Evolutionary conservation across 208 protist genomes (phyloP).

Genomic region (Leishmania tropica): DNA sequence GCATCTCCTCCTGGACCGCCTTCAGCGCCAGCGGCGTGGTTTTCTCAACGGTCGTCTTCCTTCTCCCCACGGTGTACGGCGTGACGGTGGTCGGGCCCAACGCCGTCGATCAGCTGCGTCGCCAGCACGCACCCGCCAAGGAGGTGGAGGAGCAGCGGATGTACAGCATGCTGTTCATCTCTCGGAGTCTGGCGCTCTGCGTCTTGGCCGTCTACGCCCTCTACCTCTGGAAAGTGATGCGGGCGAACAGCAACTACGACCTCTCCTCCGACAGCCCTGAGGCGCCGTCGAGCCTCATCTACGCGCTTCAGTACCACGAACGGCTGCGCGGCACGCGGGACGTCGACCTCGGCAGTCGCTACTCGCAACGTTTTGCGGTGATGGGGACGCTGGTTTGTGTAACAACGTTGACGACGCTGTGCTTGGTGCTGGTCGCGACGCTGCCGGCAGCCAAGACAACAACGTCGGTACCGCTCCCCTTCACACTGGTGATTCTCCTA

Average conservation of each 20-base stretch:
- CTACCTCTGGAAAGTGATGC: slow-evolving; percentile 39
- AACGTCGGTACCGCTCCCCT: slow-evolving; percentile 38
- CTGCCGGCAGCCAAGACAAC: slow-evolving; percentile 33
- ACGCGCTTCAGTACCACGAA: slow-evolving; percentile 48
- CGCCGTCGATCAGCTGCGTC: slow-evolving; percentile 10
- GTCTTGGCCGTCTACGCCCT: slow-evolving; percentile 41
- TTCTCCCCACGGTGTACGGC: slow-evolving; percentile 58
- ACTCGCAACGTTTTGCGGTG: slow-evolving; percentile 40
- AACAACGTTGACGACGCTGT: slow-evolving; percentile 4
- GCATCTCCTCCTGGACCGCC: slow-evolving; percentile 38
- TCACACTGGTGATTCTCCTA: slow-evolving; percentile 61
- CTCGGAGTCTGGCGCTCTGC: slow-evolving; percentile 34
- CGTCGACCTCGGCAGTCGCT: slow-evolving; percentile 30
- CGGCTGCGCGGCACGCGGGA: slow-evolving; percentile 19
- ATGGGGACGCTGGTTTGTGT: slow-evolving; percentile 28
- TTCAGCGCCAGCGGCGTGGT: slow-evolving; percentile 44
- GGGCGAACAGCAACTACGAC: slow-evolving; percentile 48
- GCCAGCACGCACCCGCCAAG: slow-evolving; percentile 7
- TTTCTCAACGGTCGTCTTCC: slow-evolving; percentile 41
- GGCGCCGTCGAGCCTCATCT: slow-evolving; percentile 37
- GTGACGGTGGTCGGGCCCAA: slow-evolving; percentile 29
- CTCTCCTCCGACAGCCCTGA: slow-evolving; percentile 39
- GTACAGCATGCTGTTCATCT: slow-evolving; percentile 33
- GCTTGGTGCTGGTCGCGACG: slow-evolving; percentile 36
- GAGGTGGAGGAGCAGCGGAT: slow-evolving; percentile 22